Percentiles rank a stretch among this genome's conserved stretches.
phyloP scores from a whole-genome alignment of 2,329 filamentous ascomycete genomes.

The Cyanodermella asteris region DNA sequence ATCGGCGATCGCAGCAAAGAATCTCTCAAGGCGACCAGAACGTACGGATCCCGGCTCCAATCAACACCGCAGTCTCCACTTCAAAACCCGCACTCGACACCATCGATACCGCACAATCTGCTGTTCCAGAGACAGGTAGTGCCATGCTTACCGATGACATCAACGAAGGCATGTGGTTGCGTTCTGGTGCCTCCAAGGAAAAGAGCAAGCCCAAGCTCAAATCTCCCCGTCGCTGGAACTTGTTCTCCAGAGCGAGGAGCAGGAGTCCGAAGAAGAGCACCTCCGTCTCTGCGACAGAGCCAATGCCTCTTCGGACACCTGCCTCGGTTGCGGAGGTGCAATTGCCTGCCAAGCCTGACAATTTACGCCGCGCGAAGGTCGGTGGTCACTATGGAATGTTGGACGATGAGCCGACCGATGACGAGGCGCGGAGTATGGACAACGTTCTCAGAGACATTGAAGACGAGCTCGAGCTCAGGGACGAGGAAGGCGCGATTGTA shows the following conservation, averaged over 20 bases:
- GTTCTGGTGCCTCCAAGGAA: slow-evolving; percentile 2
- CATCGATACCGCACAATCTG: slow-evolving; percentile 6
- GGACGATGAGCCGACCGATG: too few relatives aligned
- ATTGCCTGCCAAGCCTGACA: too few relatives aligned
- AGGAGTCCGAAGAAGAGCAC: slow-evolving; percentile 10
- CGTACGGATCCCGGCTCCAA: slow-evolving; percentile 6
- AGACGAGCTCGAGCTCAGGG: too few relatives aligned
- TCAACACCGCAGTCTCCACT: slow-evolving; percentile 10
- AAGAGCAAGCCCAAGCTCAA: too few relatives aligned
- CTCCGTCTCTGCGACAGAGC: too few relatives aligned
- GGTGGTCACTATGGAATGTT: slow-evolving; percentile 37
- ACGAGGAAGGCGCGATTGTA: too few relatives aligned
- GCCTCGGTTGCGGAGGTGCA: too few relatives aligned
- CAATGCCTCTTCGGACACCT: too few relatives aligned
- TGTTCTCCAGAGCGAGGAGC: slow-evolving; percentile 28
- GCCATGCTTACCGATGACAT: slow-evolving; percentile 6
- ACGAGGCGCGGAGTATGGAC: slow-evolving; percentile 23
- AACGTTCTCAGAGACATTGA: slow-evolving; percentile 21
- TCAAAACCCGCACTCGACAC: slow-evolving; percentile 11
- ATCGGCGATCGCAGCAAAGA: too few relatives aligned
- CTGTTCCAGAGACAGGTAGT: slow-evolving; percentile 3
- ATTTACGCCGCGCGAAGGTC: too few relatives aligned
- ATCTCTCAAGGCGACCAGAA: too few relatives aligned
- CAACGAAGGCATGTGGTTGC: slow-evolving; percentile 7
- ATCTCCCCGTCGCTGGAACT: slow-evolving; percentile 31